Evolutionary conservation across 2,329 filamentous ascomycete species (phyloP), one percentile per base, ranked within the genome.

Genomic region (Macroventuria anomochaeta): DNA sequence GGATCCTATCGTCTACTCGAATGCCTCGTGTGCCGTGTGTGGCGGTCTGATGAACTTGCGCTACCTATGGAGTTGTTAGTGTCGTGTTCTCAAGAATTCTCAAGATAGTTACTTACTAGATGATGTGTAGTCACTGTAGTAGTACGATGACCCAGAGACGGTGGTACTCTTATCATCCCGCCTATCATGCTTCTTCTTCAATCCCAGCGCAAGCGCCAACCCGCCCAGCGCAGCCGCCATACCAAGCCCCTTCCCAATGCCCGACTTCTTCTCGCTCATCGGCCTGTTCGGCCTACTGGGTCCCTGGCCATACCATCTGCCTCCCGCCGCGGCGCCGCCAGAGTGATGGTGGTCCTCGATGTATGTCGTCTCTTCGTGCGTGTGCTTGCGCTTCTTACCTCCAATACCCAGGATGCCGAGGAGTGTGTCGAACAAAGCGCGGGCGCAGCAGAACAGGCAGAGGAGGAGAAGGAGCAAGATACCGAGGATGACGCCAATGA

Each of bases 401-500:
- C 85, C 81, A 34, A 85, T 69, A 26, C 87, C 87, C 59, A 90
- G 84, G 62, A 89, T 72, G 41, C 82, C 83, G 42, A 85, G 72
- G 33, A 86, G 64, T 26, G 79, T 81, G 58, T 84, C 80, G 81
- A 85, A 88, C 36, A 87, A 76, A 3, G 70, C 71, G 46, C 69
- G 67, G 34, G 79, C 69, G 63, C 78, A 86, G 78, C 88, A 90
- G 81, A 86, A 92, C 77, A 90, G 86, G 79, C 88, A 91, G 67
- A 92, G 76, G 7, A 90, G 81, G 4, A 88, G 77, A 18, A 93
- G 82, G 2, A 93, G 78, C 33, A 82, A 75, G 29, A 91, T 79
- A 57, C 88, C 89, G 12, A 83, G 82, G 41, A 93, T 80, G 10
- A 85, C 83, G 58, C 89, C 89, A 50, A 93, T 87, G 61, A 93